These are phyloP conservation scores for Pistacia vera DNA, from an alignment of 345 rosid species.

Conservation along the genomic window DNA sequence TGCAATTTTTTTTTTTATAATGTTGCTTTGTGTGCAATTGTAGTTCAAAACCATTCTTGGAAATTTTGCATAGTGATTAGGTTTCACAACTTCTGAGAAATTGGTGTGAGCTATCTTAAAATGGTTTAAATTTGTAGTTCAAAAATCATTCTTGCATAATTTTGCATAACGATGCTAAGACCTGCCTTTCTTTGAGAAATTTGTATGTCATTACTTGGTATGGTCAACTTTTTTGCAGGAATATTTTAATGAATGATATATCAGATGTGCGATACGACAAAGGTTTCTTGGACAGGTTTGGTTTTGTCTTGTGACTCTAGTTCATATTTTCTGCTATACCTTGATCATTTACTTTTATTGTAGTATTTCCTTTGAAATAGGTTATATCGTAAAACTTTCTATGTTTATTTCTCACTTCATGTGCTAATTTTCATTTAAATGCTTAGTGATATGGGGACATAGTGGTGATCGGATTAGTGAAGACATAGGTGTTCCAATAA, in stretches of 20 bases:
- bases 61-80: too few relatives aligned
- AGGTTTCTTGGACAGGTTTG: constrained; percentile 53
- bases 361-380: not conserved
- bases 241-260: constrained; percentile 46
- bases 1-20: too few relatives aligned
- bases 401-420: not conserved
- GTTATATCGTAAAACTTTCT: too few relatives aligned
- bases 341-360: not conserved
- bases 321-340: not conserved
- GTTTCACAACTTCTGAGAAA: too few relatives aligned
- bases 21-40: too few relatives aligned
- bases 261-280: constrained; percentile 55
- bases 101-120: too few relatives aligned
- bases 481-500: not conserved
- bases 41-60: too few relatives aligned
- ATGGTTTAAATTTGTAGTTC: too few relatives aligned
- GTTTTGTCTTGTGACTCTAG: not conserved
- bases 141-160: too few relatives aligned
- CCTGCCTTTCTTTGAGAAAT: too few relatives aligned
- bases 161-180: too few relatives aligned
- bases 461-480: not conserved
- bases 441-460: not conserved
- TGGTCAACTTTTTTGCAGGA: constrained; percentile 46
- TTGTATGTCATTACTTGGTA: not conserved
- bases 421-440: not conserved